Conservation (phyloP, 2,329 filamentous ascomycete genomes). For the Biscogniauxia mediterranea region DNA sequence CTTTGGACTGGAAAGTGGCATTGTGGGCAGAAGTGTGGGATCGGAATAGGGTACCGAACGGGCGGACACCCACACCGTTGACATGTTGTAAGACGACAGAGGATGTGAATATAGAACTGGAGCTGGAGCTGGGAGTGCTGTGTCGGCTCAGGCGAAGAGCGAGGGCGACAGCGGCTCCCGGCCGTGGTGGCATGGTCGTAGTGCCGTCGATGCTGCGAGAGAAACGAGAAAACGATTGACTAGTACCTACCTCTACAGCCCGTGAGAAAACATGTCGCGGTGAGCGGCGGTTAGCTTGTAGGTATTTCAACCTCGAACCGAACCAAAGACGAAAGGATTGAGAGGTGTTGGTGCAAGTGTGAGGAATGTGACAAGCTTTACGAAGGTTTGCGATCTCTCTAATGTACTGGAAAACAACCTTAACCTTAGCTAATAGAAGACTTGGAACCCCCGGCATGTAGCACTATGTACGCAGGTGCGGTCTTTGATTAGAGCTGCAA, state of each 20-base stretch:
- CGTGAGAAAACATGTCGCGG: too few relatives aligned
- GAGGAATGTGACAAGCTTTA: too few relatives aligned
- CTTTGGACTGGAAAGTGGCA: conserved; percentile 9
- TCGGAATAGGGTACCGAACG: conserved; percentile 21
- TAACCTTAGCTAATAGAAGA: too few relatives aligned
- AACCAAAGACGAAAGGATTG: too few relatives aligned
- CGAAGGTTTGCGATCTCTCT: too few relatives aligned
- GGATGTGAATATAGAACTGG: too few relatives aligned
- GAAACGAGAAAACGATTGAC: conserved; percentile 10
- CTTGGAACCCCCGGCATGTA: too few relatives aligned
- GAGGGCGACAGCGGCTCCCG: conserved; percentile 22
- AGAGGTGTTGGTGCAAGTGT: too few relatives aligned
- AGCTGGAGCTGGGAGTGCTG: conserved; percentile 16
- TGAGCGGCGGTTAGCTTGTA: too few relatives aligned
- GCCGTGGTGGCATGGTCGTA: conserved; percentile 25
- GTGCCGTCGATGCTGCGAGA: conserved; percentile 10
- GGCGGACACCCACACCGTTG: conserved; percentile 12
- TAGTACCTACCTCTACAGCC: neutral
- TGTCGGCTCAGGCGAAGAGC: conserved; percentile 20
- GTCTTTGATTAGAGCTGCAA: neutral
- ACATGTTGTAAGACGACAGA: conserved; percentile 5
- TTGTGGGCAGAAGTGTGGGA: conserved; percentile 10
- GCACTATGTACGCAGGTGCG: neutral
- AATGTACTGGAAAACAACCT: too few relatives aligned
- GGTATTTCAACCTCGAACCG: too few relatives aligned